A percentile compares a stretch with the other conserved stretches of the same genome.
These are phyloP conservation scores for Beta lomatogona DNA, from an alignment of 179 eudicot species.

Conservation along the genomic window DNA sequence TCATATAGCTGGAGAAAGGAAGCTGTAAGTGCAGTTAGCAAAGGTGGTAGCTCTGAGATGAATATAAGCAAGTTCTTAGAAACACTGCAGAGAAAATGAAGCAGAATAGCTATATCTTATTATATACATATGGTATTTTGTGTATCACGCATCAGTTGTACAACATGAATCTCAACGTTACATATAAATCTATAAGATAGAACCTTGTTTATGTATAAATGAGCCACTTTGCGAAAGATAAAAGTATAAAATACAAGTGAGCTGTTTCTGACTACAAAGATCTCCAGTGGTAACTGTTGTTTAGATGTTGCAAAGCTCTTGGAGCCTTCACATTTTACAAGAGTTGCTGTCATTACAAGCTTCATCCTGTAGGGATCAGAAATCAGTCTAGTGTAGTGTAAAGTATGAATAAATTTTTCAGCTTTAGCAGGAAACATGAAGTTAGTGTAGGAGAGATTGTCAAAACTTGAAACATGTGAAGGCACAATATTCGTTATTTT, in stretches of 20 bases:
- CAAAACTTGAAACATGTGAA: not conserved
- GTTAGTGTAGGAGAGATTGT: not conserved
- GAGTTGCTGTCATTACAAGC: slow-evolving; percentile 31
- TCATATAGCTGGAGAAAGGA: slow-evolving; percentile 21
- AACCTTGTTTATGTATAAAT: slow-evolving; percentile 7
- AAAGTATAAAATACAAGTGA: not conserved
- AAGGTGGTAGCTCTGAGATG: slow-evolving; percentile 36
- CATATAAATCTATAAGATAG: not conserved
- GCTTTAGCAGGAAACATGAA: not conserved
- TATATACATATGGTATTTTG: not conserved
- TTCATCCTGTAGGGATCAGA: slow-evolving; percentile 31
- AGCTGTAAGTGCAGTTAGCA: slow-evolving; percentile 24
- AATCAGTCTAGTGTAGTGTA: not conserved
- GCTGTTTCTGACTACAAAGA: slow-evolving; percentile 12
- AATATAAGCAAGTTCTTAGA: slow-evolving; percentile 19
- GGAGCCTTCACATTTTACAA: slow-evolving; percentile 36
- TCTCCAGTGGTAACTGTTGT: slow-evolving; percentile 8
- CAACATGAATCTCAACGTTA: not conserved
- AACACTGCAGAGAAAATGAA: slow-evolving; percentile 13
- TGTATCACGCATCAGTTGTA: not conserved
- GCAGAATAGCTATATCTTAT: not conserved
- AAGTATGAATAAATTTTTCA: not conserved
- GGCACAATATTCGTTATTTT: not conserved
- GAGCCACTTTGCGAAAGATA: slow-evolving; percentile 10
- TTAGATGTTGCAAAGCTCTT: slow-evolving; percentile 10